phyloP scores from a whole-genome alignment of 768 basidiomycete species.

The Mycena latifolia region DNA sequence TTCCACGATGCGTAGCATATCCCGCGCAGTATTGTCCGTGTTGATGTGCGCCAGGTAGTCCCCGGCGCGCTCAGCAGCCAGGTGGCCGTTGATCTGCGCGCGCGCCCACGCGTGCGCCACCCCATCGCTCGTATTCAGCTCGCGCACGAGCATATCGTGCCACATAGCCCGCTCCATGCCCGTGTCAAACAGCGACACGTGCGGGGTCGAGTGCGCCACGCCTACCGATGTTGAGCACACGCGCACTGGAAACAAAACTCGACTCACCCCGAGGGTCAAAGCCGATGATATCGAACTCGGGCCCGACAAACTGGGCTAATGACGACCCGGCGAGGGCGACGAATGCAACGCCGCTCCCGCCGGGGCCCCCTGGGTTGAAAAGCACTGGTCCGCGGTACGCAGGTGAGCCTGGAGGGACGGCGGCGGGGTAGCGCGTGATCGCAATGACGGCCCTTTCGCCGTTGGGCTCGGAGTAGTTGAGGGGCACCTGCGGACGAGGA shows the following conservation, averaged over 20 bases:
- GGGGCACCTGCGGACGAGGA: constrained; percentile 53
- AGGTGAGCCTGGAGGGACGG: constrained; percentile 42
- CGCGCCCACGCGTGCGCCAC: constrained; percentile 24
- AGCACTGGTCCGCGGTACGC: constrained; percentile 26
- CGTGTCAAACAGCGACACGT: constrained; percentile 50
- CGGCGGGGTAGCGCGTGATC: constrained; percentile 53
- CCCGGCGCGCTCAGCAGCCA: constrained; percentile 6
- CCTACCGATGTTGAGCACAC: constrained; percentile 39
- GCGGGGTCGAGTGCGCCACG: constrained; percentile 49
- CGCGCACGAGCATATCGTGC: not conserved
- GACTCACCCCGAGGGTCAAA: constrained; percentile 28
- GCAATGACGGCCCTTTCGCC: constrained; percentile 57
- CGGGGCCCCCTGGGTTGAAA: no score
- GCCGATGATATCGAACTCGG: no score
- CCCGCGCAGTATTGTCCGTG: constrained; percentile 30
- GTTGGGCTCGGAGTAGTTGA: constrained; percentile 56
- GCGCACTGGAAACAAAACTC: constrained; percentile 33
- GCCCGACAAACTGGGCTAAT: no score
- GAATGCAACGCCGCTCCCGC: no score
- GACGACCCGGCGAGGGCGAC: no score
- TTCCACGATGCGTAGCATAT: constrained; percentile 32
- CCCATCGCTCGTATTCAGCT: constrained; percentile 18
- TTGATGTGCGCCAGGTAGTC: constrained; percentile 15
- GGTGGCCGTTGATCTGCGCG: not conserved
- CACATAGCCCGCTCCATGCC: constrained; percentile 43